Evolutionary conservation across 495 filamentous ascomycete species (phyloP), one percentile per base, ranked within the genome.

Genomic region (Annulohypoxylon bovei): DNA sequence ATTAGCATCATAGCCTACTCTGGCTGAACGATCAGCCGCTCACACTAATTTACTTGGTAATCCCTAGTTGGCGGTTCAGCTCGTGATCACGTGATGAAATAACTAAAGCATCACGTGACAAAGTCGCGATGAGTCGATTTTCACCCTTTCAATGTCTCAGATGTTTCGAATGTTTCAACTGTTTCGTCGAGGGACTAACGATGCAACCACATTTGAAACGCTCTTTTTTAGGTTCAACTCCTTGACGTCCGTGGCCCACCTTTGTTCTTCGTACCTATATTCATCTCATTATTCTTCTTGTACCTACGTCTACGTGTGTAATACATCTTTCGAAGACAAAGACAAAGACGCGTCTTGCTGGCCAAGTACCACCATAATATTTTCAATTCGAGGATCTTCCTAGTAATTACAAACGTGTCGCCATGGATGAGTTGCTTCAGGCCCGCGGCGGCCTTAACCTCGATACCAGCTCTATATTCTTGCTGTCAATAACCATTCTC

Each of bases 401-500:
- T 40, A 53, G 40, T 55, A 70, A 67, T 72, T 32, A 20, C 46
- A 62, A 62, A 44, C 64, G 22, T 47, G 30, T 42, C 50, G 33
- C 18, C 50, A 73, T 70, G 71, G 62, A 56, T 39, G 46, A 50
- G 23, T 50, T 50, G 23, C 46, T 50, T 50, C 22, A 27, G 46
- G 46, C 46, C 46, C 46, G 46, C 23, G 46, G 46, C 8, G 28
- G 28, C 28, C n/a, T 53, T 20, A 54, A 71, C 74, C 35, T 78
- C 69, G 76, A 78, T 59, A n/a, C 66, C 55, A 65, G 70, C 32
- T 72, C 76, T 60, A 65, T 82, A 11, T 76, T 81, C 63, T 60
- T 92, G 14, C 67, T 85, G 1, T 6, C 74, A 35, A 62, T 84
- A 30, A 85, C 85, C 27, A 78, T 83, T 12, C 65, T 73, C 22